A percentile compares a stretch with the other conserved stretches of the same genome.
Evolutionary conservation across 1,284 basidiomycete genomes (phyloP).

Genomic region (Wallemia ichthyophaga): DNA sequence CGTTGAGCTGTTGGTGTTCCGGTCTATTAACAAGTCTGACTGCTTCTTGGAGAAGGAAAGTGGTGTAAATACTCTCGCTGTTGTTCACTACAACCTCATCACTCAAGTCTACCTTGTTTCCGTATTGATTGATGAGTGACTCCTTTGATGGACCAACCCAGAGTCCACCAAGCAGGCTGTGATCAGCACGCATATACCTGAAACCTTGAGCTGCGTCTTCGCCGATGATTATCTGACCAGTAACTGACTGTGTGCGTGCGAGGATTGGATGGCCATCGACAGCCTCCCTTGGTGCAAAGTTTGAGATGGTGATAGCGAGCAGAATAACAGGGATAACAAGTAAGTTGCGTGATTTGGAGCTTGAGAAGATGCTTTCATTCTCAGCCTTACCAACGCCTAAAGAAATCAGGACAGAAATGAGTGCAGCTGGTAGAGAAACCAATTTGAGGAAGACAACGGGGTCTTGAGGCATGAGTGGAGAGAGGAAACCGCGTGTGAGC

Average conservation of each 20-base stretch:
- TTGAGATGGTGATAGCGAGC: neutral
- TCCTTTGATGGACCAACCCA: neutral
- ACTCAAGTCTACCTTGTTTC: neutral
- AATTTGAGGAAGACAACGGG: neutral
- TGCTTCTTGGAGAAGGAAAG: constrained; percentile 62
- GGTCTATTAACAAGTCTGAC: constrained; percentile 29
- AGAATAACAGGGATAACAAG: neutral
- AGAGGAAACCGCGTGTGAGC: neutral
- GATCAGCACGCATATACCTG: neutral
- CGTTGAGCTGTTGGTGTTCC: constrained; percentile 15
- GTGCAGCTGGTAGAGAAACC: neutral
- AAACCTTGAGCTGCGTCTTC: neutral
- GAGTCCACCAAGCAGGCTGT: neutral
- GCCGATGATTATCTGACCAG: neutral
- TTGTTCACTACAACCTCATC: neutral
- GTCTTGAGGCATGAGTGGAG: neutral
- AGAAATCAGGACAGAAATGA: neutral
- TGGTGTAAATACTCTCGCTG: constrained; percentile 39
- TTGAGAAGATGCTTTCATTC: neutral
- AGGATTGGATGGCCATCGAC: neutral
- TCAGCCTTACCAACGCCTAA: neutral
- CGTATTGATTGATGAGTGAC: neutral
- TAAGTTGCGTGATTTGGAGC: neutral
- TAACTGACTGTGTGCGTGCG: neutral
- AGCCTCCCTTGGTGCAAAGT: neutral